These are phyloP conservation scores for Wallemia hederae DNA, from an alignment of 1,284 basidiomycete genomes.

Conservation along the genomic window DNA sequence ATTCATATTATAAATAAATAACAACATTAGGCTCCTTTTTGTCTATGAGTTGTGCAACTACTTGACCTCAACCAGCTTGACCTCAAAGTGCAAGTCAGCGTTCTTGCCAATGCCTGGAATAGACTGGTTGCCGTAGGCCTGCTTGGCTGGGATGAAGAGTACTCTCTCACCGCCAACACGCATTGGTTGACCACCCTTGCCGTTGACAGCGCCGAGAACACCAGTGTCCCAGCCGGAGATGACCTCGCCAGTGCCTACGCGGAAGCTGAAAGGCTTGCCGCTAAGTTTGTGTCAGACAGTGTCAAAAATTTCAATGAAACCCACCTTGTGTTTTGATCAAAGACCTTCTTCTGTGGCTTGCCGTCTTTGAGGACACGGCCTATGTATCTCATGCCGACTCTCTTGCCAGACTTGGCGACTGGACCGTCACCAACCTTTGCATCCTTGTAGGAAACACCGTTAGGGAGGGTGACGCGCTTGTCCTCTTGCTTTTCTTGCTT, in stretches of 20 bases:
- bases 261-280: slow-evolving; percentile 34
- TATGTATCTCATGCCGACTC: slow-evolving; percentile 60
- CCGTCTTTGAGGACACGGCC: slow-evolving; percentile 22
- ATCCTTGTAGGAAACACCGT: slow-evolving; percentile 53
- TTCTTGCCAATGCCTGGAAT: slow-evolving; percentile 22
- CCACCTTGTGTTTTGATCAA: slow-evolving; percentile 68
- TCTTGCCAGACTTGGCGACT: slow-evolving; percentile 56
- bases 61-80: slow-evolving; percentile 23
- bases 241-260: slow-evolving; percentile 61
- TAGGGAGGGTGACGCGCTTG: slow-evolving; percentile 25
- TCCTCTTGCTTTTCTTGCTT: slow-evolving; percentile 16
- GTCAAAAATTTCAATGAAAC: slow-evolving; percentile 17
- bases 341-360: slow-evolving; percentile 52
- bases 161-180: slow-evolving; percentile 63
- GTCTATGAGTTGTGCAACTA: too few species aligned
- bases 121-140: slow-evolving; percentile 23
- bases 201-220: slow-evolving; percentile 27
- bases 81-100: slow-evolving; percentile 24
- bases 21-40: too few species aligned
- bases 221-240: slow-evolving; percentile 92
- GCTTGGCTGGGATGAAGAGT: slow-evolving; percentile 32
- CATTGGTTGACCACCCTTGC: slow-evolving; percentile 23
- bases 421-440: slow-evolving; percentile 48
- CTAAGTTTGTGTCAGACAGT: not conserved
- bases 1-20: too few species aligned